phyloP scores from a whole-genome alignment of 352 stramenopile species.

The Thalassiosira delicatula region DNA sequence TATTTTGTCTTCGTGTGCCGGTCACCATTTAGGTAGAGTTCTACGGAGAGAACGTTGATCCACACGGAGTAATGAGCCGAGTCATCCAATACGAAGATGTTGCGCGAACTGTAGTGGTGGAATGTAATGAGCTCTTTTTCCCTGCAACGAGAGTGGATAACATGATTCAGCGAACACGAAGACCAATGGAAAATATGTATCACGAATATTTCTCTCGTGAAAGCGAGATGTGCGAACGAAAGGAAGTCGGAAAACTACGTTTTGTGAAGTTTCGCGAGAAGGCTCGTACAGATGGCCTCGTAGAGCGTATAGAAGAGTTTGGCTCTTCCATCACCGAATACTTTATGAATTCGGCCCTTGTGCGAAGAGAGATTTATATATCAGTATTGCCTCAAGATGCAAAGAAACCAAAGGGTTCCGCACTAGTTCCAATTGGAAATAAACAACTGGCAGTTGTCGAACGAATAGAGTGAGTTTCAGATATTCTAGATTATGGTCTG shows the following conservation, averaged over 20 bases:
- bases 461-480: conserved; percentile 32
- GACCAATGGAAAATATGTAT: conserved; percentile 28
- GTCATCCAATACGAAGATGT: conserved; percentile 88
- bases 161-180: conserved; percentile 43
- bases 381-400: background rate
- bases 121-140: conserved; percentile 88
- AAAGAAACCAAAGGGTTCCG: conserved; percentile 21
- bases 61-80: conserved; percentile 87
- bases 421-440: conserved; percentile 1
- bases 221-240: conserved; percentile 13
- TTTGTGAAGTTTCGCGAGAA: conserved; percentile 18
- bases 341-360: conserved; percentile 31
- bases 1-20: no score
- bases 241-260: background rate
- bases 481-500: no score
- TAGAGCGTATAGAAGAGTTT: conserved; percentile 27
- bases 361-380: conserved; percentile 24
- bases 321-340: conserved; percentile 24
- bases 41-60: conserved; percentile 89
- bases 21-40: conserved; percentile 94
- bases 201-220: conserved; percentile 29
- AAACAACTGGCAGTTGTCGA: conserved; percentile 7
- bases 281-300: conserved; percentile 18
- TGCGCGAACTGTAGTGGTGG: conserved; percentile 84
- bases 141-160: conserved; percentile 26